phyloP scores from a whole-genome alignment of 768 basidiomycete species.

The Serendipita sp. region DNA sequence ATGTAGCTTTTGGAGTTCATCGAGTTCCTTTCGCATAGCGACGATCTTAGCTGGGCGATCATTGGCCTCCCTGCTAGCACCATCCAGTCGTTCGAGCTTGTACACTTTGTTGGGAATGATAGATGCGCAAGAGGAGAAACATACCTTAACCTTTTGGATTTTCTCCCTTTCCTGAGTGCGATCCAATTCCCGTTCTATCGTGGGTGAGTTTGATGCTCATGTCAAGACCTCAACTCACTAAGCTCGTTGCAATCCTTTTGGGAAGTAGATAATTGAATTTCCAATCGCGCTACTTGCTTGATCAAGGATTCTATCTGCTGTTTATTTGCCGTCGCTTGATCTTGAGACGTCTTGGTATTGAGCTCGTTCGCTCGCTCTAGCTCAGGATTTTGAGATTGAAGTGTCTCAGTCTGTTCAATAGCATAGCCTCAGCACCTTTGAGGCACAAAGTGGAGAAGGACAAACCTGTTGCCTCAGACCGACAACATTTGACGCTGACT shows the following conservation, averaged over 20 bases:
- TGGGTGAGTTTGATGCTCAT: no score
- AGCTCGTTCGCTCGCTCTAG: conserved; percentile 3
- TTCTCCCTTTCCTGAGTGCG: not conserved
- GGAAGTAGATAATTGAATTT: conserved; percentile 3
- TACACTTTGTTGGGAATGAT: not conserved
- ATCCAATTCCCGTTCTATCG: not conserved
- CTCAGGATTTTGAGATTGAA: conserved; percentile 6
- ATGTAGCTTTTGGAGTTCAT: conserved; percentile 46
- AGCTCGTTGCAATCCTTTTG: not conserved
- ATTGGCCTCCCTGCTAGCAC: not conserved
- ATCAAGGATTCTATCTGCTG: conserved; percentile 3
- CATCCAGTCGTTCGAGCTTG: not conserved
- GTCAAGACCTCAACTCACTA: no score
- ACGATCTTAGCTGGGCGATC: conserved; percentile 9
- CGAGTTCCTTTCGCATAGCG: conserved; percentile 27
- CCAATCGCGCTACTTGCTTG: conserved; percentile 1
- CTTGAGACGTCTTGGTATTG: conserved; percentile 2
- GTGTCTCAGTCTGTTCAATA: conserved; percentile 3
- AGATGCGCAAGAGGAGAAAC: not conserved
- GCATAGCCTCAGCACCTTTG: not conserved
- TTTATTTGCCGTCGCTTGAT: conserved; percentile 5
- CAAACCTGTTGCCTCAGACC: not conserved
- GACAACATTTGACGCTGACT: not conserved
- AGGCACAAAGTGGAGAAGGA: not conserved
- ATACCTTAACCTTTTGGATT: not conserved